These are phyloP conservation scores for Podospora conica DNA, from an alignment of 495 filamentous ascomycete genomes.

Conservation along the genomic window DNA sequence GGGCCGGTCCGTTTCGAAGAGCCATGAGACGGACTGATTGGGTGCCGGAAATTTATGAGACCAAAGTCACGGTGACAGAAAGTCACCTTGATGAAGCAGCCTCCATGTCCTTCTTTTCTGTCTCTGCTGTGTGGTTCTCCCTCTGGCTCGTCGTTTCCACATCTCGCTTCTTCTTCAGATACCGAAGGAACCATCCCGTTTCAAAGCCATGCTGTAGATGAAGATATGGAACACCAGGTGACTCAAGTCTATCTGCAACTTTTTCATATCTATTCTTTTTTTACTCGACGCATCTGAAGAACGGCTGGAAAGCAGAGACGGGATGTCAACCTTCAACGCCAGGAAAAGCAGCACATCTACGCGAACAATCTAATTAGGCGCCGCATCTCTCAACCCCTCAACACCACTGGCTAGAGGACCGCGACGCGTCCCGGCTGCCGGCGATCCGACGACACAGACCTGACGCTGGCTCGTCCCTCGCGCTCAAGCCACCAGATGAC, in stretches of 20 bases:
- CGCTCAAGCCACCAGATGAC: background rate
- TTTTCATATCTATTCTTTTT: too few relatives aligned
- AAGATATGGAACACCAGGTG: background rate
- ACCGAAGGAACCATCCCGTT: background rate
- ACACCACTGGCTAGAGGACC: constrained; percentile 15
- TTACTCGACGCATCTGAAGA: background rate
- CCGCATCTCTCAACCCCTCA: constrained; percentile 1
- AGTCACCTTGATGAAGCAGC: too few relatives aligned
- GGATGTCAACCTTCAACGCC: constrained; percentile 6
- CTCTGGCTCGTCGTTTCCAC: background rate
- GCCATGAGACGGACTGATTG: background rate
- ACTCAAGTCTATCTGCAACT: too few relatives aligned
- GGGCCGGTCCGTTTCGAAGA: constrained; percentile 6
- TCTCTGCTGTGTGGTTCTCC: background rate
- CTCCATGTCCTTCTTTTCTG: too few relatives aligned
- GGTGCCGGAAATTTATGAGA: constrained; percentile 12
- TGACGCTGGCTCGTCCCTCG: constrained; percentile 12
- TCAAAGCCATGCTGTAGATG: background rate
- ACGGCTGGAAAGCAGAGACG: constrained; percentile 4
- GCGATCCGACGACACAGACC: background rate
- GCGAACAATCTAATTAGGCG: constrained; percentile 22
- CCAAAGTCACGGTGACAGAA: background rate
- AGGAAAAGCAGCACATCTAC: constrained; percentile 9
- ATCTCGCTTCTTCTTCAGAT: background rate
- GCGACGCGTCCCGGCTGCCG: constrained; percentile 11